A percentile compares a stretch with the other conserved stretches of the same genome.
Conservation (phyloP, 495 filamentous ascomycete species). For the Amniculicola lignicola region DNA sequence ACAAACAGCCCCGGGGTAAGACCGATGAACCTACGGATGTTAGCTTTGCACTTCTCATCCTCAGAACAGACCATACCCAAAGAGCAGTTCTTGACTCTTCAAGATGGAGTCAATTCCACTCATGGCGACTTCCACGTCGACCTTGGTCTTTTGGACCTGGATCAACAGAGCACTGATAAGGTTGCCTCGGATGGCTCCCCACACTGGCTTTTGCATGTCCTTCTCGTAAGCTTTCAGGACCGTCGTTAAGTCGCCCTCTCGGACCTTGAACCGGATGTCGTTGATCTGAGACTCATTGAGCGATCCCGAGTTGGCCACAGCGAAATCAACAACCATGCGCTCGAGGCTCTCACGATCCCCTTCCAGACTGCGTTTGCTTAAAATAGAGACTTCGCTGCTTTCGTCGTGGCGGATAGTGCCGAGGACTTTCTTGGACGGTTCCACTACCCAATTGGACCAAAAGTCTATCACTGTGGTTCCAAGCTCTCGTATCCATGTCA, state of each 20-base stretch:
- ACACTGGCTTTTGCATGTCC: slow-evolving; percentile 74
- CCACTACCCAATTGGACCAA: slow-evolving; percentile 91
- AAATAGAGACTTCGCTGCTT: slow-evolving; percentile 87
- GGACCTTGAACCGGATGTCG: slow-evolving; percentile 70
- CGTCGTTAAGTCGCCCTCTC: slow-evolving; percentile 88
- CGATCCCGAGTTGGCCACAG: slow-evolving; percentile 64
- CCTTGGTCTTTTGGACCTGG: slow-evolving; percentile 97
- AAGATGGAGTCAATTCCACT: slow-evolving; percentile 88
- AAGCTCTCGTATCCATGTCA: slow-evolving; percentile 71
- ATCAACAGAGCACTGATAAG: slow-evolving; percentile 88
- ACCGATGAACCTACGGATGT: slow-evolving; percentile 66
- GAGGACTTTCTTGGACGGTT: slow-evolving; percentile 76
- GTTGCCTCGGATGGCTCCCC: slow-evolving; percentile 76
- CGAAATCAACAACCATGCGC: slow-evolving; percentile 96
- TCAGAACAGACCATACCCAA: slow-evolving; percentile 54
- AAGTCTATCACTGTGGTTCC: slow-evolving; percentile 80
- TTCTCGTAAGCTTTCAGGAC: slow-evolving; percentile 86
- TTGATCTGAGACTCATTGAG: slow-evolving; percentile 60
- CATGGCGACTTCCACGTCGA: slow-evolving; percentile 94
- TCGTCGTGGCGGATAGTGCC: slow-evolving; percentile 89
- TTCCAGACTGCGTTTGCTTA: slow-evolving; percentile 85
- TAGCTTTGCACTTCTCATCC: slow-evolving; percentile 17
- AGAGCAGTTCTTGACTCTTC: slow-evolving; percentile 94
- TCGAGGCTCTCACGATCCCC: slow-evolving; percentile 89
- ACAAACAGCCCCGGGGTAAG: slow-evolving; percentile 88